Conservation (phyloP, 2,329 filamentous ascomycete genomes). For the Ophiostoma himal-ulmi region DNA sequence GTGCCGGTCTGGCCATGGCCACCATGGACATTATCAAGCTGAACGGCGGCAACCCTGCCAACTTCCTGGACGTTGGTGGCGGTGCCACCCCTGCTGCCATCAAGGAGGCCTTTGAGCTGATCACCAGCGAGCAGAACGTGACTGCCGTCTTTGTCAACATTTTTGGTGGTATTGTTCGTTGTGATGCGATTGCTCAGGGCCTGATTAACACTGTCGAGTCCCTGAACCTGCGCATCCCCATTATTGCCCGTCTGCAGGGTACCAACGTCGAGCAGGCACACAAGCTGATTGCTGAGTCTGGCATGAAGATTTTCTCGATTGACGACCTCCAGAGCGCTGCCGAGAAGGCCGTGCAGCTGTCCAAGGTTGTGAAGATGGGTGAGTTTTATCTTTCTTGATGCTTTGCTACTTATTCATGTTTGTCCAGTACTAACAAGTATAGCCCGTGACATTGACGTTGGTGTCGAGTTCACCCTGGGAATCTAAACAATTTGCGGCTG, state of each 20-base stretch:
- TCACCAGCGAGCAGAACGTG: slow-evolving; percentile 97
- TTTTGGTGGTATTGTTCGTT: slow-evolving; percentile 97
- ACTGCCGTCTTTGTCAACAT: slow-evolving; percentile 99
- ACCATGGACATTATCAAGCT: slow-evolving; percentile 99
- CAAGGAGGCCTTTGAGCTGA: slow-evolving; percentile 95
- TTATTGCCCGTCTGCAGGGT: slow-evolving; percentile 94
- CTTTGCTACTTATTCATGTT: not conserved
- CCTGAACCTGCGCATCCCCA: slow-evolving; percentile 93
- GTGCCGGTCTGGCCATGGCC: slow-evolving; percentile 97
- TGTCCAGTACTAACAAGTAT: slow-evolving; percentile 18
- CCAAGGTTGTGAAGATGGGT: slow-evolving; percentile 98
- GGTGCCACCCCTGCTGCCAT: slow-evolving; percentile 96
- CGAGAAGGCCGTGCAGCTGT: slow-evolving; percentile 98
- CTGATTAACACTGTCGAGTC: slow-evolving; percentile 90
- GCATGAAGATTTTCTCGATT: slow-evolving; percentile 99
- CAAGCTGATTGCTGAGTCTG: slow-evolving; percentile 89
- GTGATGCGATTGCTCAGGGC: slow-evolving; percentile 93
- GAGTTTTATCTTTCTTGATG: slow-evolving; percentile 37
- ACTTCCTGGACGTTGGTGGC: slow-evolving; percentile 98
- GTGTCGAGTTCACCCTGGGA: slow-evolving; percentile 89
- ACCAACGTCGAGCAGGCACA: slow-evolving; percentile 97
- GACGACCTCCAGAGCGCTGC: slow-evolving; percentile 95
- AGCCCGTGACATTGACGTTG: slow-evolving; percentile 95
- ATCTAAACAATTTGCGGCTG: slow-evolving; percentile 53
- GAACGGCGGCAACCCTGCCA: slow-evolving; percentile 90